A percentile compares a stretch with the other conserved stretches of the same genome.
phyloP scores from a whole-genome alignment of 257 asterid genomes.

The Coffea canephora region DNA sequence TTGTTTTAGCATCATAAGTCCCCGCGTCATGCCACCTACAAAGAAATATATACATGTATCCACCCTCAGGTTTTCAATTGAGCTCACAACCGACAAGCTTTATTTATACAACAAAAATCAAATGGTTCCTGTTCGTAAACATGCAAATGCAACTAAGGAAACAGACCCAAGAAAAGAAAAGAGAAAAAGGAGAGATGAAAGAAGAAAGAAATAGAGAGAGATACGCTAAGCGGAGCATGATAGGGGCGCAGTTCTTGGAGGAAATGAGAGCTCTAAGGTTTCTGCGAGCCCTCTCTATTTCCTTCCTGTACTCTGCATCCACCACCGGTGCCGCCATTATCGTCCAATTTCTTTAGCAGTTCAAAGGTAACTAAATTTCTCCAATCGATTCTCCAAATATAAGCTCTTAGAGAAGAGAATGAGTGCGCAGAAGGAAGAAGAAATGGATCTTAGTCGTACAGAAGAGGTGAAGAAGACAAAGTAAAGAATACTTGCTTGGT shows the following conservation, averaged over 20 bases:
- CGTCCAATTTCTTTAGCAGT: neutral
- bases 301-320: conserved; percentile 55
- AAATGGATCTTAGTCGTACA: neutral
- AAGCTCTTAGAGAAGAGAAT: neutral
- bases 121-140: neutral
- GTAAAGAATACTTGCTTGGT: conserved; percentile 9
- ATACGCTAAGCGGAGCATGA: conserved; percentile 89
- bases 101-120: too few species aligned
- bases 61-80: neutral
- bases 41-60: neutral
- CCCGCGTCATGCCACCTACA: conserved; percentile 98
- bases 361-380: neutral
- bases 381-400: neutral
- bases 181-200: too few species aligned
- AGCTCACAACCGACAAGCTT: too few species aligned
- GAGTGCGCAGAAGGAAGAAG: conserved; percentile 7
- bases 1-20: conserved; percentile 70
- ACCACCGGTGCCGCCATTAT: conserved; percentile 5
- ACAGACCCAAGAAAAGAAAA: neutral
- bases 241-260: conserved; percentile 69
- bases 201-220: neutral
- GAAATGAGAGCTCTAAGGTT: conserved; percentile 68
- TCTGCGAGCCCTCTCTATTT: conserved; percentile 55
- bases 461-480: conserved; percentile 15
- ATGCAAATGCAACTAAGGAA: neutral